phyloP scores from a whole-genome alignment of 192 early-diverging fungal species.

The Umbelopsis sp. region DNA sequence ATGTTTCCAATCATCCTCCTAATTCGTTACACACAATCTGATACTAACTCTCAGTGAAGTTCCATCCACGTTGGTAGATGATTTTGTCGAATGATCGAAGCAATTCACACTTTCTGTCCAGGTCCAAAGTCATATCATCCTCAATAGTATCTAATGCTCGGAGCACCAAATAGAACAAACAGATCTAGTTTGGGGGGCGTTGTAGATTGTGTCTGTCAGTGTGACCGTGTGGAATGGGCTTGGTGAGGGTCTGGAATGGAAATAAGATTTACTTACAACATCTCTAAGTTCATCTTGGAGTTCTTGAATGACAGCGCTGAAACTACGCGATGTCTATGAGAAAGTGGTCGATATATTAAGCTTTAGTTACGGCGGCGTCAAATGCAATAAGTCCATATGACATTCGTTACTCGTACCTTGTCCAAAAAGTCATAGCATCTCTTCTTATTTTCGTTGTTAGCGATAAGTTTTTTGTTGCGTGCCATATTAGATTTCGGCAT shows the following conservation, averaged over 20 bases:
- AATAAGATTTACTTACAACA: constrained; percentile 43
- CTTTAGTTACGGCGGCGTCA: neutral
- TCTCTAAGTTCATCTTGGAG: constrained; percentile 79
- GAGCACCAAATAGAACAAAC: constrained; percentile 95
- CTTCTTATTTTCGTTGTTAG: constrained; percentile 56
- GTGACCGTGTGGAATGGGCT: neutral
- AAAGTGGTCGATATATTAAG: neutral
- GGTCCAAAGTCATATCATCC: constrained; percentile 94
- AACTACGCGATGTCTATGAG: constrained; percentile 85
- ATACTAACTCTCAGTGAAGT: constrained; percentile 69
- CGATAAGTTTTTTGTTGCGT: constrained; percentile 41
- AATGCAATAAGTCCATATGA: neutral
- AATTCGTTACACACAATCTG: neutral
- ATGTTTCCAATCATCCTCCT: constrained; percentile 42
- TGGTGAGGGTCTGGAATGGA: neutral
- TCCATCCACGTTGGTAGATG: constrained; percentile 80
- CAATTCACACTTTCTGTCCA: constrained; percentile 74
- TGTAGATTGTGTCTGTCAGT: neutral
- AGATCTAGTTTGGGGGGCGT: constrained; percentile 55
- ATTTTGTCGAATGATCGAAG: constrained; percentile 81
- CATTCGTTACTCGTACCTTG: constrained; percentile 38
- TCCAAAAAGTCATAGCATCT: constrained; percentile 91
- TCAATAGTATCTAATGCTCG: constrained; percentile 98
- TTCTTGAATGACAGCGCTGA: constrained; percentile 92
- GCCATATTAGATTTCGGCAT: constrained; percentile 58